Evolutionary conservation across 2,329 filamentous ascomycete species (phyloP), one percentile per base, ranked within the genome.

Genomic region (Incumbomyces delicatus): DNA sequence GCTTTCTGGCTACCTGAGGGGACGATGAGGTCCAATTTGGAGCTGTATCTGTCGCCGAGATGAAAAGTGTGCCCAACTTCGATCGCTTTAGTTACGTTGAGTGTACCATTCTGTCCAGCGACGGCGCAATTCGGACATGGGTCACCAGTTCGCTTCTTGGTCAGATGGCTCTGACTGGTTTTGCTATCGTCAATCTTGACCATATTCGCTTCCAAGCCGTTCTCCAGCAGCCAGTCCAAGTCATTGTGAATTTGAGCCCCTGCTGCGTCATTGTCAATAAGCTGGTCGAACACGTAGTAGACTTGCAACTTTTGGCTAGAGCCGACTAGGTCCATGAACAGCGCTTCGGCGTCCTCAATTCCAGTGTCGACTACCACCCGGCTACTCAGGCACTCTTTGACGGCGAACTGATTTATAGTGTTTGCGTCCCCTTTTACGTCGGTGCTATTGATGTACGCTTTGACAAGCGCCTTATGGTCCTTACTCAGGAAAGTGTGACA

Each of bases 31-130:
- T 75, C 69, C 1, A 98, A 72, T 0, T 87, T 83, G 16, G 77
- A 72, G 18, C 85, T 89, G 68, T 98, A 98, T 27, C 89, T 79
- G 1, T 86, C 89, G 10, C 90, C 89, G 1, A 98, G 80, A 63
- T 94, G 82, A 67, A 98, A 98, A 0, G 92, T 96, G 64, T 98
- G 92, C 1, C 87, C 92, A 13, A 96, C 74, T 66, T 98, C 92
- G 41, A 96, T 82, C 6, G 88, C 86, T 51, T 77, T 81, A 48
- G 83, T 75, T 2, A 85, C 71, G 36, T 71, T 72, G 17, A 96
- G 70, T 2, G 63, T 69, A 0, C 84, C 84, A 0, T 70, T 58
- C 3, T 18, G 33, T 6, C 34, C 20, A 16, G 18, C 16, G 0
- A 66, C 59, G 6, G 41, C n/a, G 61, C 92, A 98, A 33, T 74